These are phyloP conservation scores for Globisporangium carolinianum DNA, from an alignment of 352 stramenopile species.

Conservation along the genomic window DNA sequence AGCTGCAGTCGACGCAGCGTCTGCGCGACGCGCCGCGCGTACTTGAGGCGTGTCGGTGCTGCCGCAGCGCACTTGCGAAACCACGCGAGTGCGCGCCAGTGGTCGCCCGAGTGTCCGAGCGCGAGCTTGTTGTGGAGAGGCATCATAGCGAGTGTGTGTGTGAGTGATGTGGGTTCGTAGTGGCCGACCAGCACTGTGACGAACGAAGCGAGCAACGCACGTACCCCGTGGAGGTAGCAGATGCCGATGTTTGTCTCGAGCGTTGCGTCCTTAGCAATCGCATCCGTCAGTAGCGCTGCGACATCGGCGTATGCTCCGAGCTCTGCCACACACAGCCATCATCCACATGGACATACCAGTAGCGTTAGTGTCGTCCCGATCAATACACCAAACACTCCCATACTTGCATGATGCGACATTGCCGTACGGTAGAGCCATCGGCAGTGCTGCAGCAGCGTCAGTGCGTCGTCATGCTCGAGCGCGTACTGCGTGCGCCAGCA, in stretches of 20 bases:
- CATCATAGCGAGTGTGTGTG: neutral
- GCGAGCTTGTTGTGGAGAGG: slow-evolving; percentile 23
- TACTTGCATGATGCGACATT: neutral
- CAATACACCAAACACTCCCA: neutral
- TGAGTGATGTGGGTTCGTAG: too few relatives aligned
- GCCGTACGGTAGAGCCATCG: slow-evolving; percentile 71
- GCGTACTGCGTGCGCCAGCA: slow-evolving; percentile 49
- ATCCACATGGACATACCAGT: neutral
- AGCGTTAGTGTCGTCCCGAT: neutral
- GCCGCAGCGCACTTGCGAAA: slow-evolving; percentile 40
- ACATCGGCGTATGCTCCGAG: slow-evolving; percentile 25
- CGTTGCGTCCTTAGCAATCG: neutral
- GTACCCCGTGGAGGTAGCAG: slow-evolving; percentile 48
- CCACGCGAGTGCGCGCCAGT: slow-evolving; percentile 36
- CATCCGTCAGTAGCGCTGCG: slow-evolving; percentile 16
- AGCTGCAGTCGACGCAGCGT: slow-evolving; percentile 37
- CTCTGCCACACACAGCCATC: slow-evolving; percentile 13
- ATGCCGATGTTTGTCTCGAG: slow-evolving; percentile 13
- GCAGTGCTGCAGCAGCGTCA: slow-evolving; percentile 36
- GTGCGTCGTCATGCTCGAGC: slow-evolving; percentile 30
- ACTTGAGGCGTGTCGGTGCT: slow-evolving; percentile 35
- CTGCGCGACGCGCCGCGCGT: slow-evolving; percentile 34
- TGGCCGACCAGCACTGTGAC: too few relatives aligned
- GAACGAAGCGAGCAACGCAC: neutral
- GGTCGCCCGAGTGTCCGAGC: slow-evolving; percentile 18